Conservation (phyloP, 192 early-diverging fungal genomes). For the Phycomyces blakesleeanus region DNA sequence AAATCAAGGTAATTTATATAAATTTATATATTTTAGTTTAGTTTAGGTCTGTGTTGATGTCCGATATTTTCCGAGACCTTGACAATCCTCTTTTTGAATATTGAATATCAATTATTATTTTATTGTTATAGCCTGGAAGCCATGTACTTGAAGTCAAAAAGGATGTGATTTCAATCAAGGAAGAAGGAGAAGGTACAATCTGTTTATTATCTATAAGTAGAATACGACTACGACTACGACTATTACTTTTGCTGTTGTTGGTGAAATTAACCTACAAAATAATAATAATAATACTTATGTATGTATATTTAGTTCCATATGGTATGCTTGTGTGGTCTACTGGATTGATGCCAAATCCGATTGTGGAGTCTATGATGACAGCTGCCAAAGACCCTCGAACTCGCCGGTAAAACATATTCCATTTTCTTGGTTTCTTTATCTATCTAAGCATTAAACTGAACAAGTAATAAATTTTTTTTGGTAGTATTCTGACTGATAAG, state of each 20-base stretch:
- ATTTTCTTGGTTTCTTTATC: constrained; percentile 15
- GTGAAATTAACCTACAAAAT: too few species aligned
- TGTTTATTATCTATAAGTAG: too few species aligned
- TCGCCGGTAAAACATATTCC: too few species aligned
- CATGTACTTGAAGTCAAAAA: constrained; percentile 50
- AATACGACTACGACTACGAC: too few species aligned
- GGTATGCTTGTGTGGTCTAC: constrained; percentile 75
- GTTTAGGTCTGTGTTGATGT: too few species aligned
- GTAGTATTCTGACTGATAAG: constrained; percentile 72
- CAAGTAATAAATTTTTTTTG: constrained; percentile 21
- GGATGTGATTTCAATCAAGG: constrained; percentile 47
- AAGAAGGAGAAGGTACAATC: constrained; percentile 38
- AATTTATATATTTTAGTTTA: too few species aligned
- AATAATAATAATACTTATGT: not conserved
- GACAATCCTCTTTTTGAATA: too few species aligned
- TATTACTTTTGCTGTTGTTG: too few species aligned
- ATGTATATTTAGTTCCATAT: constrained; percentile 44
- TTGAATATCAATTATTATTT: too few species aligned
- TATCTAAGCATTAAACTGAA: constrained; percentile 22
- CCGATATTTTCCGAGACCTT: too few species aligned
- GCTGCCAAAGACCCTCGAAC: constrained; percentile 30
- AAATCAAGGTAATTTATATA: constrained; percentile 70
- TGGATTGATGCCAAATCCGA: constrained; percentile 61
- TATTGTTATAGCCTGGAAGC: constrained; percentile 16
- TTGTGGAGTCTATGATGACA: constrained; percentile 50